A percentile compares a stretch with the other conserved stretches of the same genome.
Evolutionary conservation across 2,329 filamentous ascomycete species (phyloP).

Genomic region (Hyphodiscus sp.): DNA sequence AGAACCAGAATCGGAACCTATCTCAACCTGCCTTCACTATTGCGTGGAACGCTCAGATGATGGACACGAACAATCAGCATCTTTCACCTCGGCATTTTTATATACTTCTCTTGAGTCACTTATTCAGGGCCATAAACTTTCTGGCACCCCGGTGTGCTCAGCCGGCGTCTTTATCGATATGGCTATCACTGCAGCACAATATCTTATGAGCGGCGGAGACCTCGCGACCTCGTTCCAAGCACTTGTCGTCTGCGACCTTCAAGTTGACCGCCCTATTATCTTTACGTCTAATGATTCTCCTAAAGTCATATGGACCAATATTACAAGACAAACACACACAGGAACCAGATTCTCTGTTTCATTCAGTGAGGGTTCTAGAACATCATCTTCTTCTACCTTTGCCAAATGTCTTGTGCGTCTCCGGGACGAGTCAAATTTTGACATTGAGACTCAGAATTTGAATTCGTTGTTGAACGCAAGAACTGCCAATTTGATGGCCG

Average conservation of each 20-base stretch:
- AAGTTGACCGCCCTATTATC: background rate
- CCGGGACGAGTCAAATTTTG: background rate
- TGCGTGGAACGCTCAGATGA: background rate
- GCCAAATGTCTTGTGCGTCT: background rate
- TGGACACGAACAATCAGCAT: no score
- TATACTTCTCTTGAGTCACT: background rate
- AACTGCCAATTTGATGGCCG: background rate
- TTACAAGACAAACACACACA: background rate
- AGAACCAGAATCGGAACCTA: background rate
- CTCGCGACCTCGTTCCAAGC: slow-evolving; percentile 50
- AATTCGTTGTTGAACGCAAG: background rate
- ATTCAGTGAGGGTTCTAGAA: no score
- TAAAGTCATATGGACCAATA: background rate
- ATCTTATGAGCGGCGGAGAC: slow-evolving; percentile 58
- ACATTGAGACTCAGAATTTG: background rate
- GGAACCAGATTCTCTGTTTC: background rate
- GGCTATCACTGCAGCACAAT: slow-evolving; percentile 57
- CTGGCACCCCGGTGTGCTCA: background rate
- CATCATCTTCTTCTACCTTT: background rate
- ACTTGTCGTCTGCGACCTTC: slow-evolving; percentile 26
- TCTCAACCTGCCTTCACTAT: background rate
- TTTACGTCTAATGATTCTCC: background rate
- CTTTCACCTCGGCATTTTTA: background rate
- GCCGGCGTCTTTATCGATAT: slow-evolving; percentile 47
- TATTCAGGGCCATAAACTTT: background rate